phyloP scores from a whole-genome alignment of 805 yeast species.

The Candida wancherniae region DNA sequence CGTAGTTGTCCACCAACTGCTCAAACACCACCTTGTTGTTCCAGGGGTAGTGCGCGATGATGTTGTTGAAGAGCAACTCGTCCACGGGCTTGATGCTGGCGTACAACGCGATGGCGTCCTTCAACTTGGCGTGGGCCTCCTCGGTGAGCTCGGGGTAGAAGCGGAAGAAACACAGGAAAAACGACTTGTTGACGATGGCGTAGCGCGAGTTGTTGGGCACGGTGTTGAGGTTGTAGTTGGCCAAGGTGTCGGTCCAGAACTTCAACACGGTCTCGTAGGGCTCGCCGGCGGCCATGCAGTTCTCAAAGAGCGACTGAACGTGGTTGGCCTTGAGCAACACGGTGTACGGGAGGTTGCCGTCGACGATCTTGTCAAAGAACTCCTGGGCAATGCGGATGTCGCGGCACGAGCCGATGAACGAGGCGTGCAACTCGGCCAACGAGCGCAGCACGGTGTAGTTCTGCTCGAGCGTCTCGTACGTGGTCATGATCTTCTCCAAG shows the following conservation, averaged over 20 bases:
- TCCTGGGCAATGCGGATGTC: slow-evolving; percentile 67
- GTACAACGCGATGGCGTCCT: slow-evolving; percentile 52
- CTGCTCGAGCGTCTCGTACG: slow-evolving; percentile 31
- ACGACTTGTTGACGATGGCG: slow-evolving; percentile 64
- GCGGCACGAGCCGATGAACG: slow-evolving; percentile 73
- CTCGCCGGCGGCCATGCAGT: slow-evolving; percentile 53
- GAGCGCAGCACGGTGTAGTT: slow-evolving; percentile 37
- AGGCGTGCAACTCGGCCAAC: slow-evolving; percentile 67
- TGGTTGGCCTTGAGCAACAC: slow-evolving; percentile 70
- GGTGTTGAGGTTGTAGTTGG: slow-evolving; percentile 46
- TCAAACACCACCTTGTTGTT: slow-evolving; percentile 59
- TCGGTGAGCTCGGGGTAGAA: slow-evolving; percentile 46
- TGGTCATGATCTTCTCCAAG: slow-evolving; percentile 56
- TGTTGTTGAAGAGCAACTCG: slow-evolving; percentile 77
- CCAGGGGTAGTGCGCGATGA: slow-evolving; percentile 68
- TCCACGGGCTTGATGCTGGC: slow-evolving; percentile 57
- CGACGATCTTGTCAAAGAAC: slow-evolving; percentile 69
- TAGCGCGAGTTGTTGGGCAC: slow-evolving; percentile 57
- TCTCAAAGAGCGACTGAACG: slow-evolving; percentile 58
- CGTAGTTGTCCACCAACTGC: slow-evolving; percentile 57
- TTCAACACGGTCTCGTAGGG: slow-evolving; percentile 55
- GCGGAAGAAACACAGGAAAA: slow-evolving; percentile 64
- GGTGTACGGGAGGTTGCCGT: slow-evolving; percentile 65
- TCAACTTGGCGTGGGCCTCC: slow-evolving; percentile 55
- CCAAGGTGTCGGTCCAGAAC: slow-evolving; percentile 60